Base-by-base conservation (phyloP, 1,139 yeast genomes). In the Debaryomyces robertsiae region DNA sequence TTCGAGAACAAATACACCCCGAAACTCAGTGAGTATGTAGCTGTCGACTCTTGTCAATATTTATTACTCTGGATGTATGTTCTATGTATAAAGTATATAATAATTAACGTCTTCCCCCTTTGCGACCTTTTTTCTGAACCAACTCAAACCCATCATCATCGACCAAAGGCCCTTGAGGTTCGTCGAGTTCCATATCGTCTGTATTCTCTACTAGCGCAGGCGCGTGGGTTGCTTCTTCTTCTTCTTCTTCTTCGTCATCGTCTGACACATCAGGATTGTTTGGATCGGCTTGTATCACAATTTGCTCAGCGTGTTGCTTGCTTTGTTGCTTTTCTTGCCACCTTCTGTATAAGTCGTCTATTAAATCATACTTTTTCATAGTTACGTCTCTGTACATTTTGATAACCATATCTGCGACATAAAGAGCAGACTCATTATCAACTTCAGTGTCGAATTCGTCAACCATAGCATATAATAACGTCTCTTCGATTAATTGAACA, bases 141-240 rank as follows among this genome's bases (percentile, higher is more conserved):
- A 90, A 65, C 53, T 90, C 93, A 57, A 91, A 91, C 2, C 98
- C 98, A 58, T 91, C 97, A 24, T 91, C 98, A 59, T 91, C 97
- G 9, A 91, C 74, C 9, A 86, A 60, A 6, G 96, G 96, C 17
- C 74, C 79, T 18, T 66, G 65, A 19, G 62, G 57, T 16, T 67
- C 63, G 28, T 65, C 70, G 3, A 65, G 62, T 9, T 70, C 78
- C 59, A 72, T 71, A 16, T 60, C 67, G 35, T 63, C 69, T 15
- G 54, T 64, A 11, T 39, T 42, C 46, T 57, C 4, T 50, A 40
- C 50, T 35, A 46, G 40, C 13, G 39, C 46, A 27, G 65, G 66
- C 2, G 55, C 61, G 0, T 58, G 69, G 1, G 63, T 71, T n/a
- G n/a, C n/a, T n/a, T n/a, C n/a, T n/a, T 19, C 22, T 4, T 68